These are phyloP conservation scores for Linaria vulgaris DNA, from an alignment of 257 asterid genomes.

Conservation along the genomic window DNA sequence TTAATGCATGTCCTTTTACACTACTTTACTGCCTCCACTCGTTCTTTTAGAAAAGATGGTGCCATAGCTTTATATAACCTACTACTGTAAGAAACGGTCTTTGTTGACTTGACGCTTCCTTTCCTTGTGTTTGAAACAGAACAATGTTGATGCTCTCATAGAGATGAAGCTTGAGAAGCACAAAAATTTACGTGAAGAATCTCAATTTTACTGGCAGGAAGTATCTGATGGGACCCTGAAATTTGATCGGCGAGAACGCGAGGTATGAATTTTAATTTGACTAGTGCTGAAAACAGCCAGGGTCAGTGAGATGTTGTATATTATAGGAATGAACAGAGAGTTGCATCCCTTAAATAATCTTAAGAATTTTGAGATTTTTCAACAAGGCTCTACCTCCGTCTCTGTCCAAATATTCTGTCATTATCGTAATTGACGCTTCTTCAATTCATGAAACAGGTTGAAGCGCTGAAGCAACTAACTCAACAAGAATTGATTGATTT, in stretches of 20 bases:
- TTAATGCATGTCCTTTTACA: too few species aligned
- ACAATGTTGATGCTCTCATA: slow-evolving; percentile 74
- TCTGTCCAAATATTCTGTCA: too few species aligned
- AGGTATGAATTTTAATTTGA: slow-evolving; percentile 50
- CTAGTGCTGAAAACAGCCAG: neutral
- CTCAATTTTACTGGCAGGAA: slow-evolving; percentile 76
- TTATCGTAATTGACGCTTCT: neutral
- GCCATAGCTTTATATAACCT: neutral
- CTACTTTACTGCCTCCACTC: too few species aligned
- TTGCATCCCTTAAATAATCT: too few species aligned
- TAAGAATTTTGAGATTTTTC: too few species aligned
- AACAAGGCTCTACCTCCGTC: too few species aligned
- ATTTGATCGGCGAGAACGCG: slow-evolving; percentile 79
- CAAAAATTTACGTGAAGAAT: slow-evolving; percentile 87
- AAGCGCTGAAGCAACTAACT: slow-evolving; percentile 64
- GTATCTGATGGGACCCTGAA: slow-evolving; percentile 82
- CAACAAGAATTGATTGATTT: slow-evolving; percentile 68
- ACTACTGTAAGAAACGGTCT: neutral
- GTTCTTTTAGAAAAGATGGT: too few species aligned
- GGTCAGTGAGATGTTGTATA: too few species aligned
- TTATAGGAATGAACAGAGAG: too few species aligned
- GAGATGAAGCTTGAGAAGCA: slow-evolving; percentile 96
- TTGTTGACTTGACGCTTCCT: slow-evolving; percentile 29
- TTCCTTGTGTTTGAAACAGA: slow-evolving; percentile 44
- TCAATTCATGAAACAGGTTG: slow-evolving; percentile 51